phyloP scores from a whole-genome alignment of 352 stramenopile genomes.

The Globisporangium megalacanthum region DNA sequence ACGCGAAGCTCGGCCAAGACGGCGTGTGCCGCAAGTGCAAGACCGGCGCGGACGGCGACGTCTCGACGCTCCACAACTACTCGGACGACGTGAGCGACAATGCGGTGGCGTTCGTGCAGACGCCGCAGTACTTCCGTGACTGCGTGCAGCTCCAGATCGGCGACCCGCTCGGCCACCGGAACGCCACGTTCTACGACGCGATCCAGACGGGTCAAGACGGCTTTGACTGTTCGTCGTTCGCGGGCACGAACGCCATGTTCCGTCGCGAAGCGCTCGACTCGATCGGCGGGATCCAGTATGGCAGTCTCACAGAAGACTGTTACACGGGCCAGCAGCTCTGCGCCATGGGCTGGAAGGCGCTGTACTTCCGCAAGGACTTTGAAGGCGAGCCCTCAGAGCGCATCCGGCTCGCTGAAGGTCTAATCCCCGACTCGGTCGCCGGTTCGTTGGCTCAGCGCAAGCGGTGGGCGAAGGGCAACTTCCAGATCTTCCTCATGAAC shows the following conservation, averaged over 20 bases:
- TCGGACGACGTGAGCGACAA: constrained; percentile 81
- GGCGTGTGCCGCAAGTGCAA: constrained; percentile 80
- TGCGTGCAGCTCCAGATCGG: constrained; percentile 80
- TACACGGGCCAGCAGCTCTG: constrained; percentile 76
- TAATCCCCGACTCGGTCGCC: constrained; percentile 77
- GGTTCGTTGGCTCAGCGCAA: constrained; percentile 71
- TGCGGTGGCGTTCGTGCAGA: constrained; percentile 75
- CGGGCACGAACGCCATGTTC: constrained; percentile 77
- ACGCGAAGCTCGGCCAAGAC: constrained; percentile 64
- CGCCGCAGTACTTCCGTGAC: constrained; percentile 81
- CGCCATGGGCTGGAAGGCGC: constrained; percentile 77
- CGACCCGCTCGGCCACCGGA: constrained; percentile 76
- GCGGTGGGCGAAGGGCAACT: constrained; percentile 82
- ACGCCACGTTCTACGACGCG: constrained; percentile 80
- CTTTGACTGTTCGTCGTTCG: constrained; percentile 76
- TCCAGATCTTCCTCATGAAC: constrained; percentile 80
- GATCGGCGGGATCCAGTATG: constrained; percentile 83
- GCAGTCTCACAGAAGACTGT: constrained; percentile 77
- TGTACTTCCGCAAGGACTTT: constrained; percentile 88
- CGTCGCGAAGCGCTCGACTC: constrained; percentile 79
- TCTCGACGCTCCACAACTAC: constrained; percentile 67
- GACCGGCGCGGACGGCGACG: constrained; percentile 43
- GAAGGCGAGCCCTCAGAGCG: constrained; percentile 71
- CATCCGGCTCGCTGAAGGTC: constrained; percentile 69
- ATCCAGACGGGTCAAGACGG: constrained; percentile 82